Percentiles rank a stretch among this genome's conserved stretches.
Evolutionary conservation across 345 rosid genomes (phyloP).

Genomic region (Eucalyptus cloeziana): DNA sequence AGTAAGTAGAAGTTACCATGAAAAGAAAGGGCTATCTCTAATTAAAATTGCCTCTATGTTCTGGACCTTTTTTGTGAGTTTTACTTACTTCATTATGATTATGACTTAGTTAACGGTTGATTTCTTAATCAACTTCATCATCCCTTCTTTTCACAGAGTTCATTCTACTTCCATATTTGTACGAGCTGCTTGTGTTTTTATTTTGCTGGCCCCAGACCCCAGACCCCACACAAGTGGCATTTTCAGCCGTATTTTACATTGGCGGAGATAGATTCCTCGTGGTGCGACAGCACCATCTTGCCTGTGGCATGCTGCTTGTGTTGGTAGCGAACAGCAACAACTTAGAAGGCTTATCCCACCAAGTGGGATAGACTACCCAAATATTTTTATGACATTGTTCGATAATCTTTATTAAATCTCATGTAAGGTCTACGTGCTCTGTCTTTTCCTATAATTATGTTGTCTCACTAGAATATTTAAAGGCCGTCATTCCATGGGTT

Average conservation of each 20-base stretch:
- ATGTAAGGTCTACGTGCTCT: neutral
- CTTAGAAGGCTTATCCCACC: neutral
- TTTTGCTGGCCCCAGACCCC: neutral
- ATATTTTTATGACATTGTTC: neutral
- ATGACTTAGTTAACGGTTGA: neutral
- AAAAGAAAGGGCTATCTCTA: neutral
- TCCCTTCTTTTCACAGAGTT: neutral
- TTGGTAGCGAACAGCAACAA: neutral
- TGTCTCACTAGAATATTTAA: neutral
- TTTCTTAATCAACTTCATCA: neutral
- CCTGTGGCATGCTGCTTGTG: neutral
- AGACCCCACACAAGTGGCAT: neutral
- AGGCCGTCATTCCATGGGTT: neutral
- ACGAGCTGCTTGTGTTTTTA: neutral
- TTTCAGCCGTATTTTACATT: neutral
- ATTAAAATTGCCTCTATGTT: neutral
- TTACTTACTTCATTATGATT: neutral
- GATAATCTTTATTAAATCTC: neutral
- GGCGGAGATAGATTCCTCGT: neutral
- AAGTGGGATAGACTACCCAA: neutral
- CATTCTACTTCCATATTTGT: neutral
- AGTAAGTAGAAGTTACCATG: conserved; percentile 33
- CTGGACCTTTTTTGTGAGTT: neutral
- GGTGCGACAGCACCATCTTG: neutral
- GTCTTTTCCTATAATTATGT: neutral